These are phyloP conservation scores for Solanum pimpinellifolium DNA, from an alignment of 257 asterid genomes.

Conservation along the genomic window DNA sequence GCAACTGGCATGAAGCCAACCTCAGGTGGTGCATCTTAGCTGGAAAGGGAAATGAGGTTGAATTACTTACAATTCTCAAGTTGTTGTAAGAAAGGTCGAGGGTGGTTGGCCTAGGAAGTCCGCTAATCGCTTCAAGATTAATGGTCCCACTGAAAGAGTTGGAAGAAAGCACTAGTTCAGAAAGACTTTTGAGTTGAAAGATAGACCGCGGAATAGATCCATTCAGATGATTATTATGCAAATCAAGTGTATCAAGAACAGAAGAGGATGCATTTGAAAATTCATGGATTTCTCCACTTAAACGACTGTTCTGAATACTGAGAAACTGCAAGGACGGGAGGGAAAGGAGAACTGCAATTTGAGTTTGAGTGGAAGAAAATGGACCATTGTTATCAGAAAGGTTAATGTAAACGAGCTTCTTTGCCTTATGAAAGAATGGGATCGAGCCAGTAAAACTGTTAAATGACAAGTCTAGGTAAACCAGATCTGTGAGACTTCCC, in stretches of 20 bases:
- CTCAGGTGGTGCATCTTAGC: neutral
- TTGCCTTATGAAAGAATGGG: neutral
- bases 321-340: neutral
- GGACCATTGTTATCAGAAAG: constrained; percentile 7
- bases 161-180: neutral
- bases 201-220: constrained; percentile 6
- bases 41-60: constrained; percentile 1
- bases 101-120: neutral
- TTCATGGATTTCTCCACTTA: constrained; percentile 1
- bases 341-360: constrained; percentile 4
- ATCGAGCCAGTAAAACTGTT: constrained; percentile 1
- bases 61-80: constrained; percentile 1
- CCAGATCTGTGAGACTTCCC: neutral
- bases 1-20: constrained; percentile 2
- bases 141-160: constrained; percentile 17
- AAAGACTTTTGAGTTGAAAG: constrained; percentile 5
- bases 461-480: neutral
- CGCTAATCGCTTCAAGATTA: constrained; percentile 3
- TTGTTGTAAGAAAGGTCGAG: constrained; percentile 26
- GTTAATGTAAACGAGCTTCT: neutral
- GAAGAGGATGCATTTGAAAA: neutral
- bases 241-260: neutral
- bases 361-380: neutral
- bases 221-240: constrained; percentile 2
- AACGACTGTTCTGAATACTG: neutral